A percentile compares a stretch with the other conserved stretches of the same genome.
Evolutionary conservation across 2,329 filamentous ascomycete genomes (phyloP).

Genomic region (Penicillium sp.): DNA sequence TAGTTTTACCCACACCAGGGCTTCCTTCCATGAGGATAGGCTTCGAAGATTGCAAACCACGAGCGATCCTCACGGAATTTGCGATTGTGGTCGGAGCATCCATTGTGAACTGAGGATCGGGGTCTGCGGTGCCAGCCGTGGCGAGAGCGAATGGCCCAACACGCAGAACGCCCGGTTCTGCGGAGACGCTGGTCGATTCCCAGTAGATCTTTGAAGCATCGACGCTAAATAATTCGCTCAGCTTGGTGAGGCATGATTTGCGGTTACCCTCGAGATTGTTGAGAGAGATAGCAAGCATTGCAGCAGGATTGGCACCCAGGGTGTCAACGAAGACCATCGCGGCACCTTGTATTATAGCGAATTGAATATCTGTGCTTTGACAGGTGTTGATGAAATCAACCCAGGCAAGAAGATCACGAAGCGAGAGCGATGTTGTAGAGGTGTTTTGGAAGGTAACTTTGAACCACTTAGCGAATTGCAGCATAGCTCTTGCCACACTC

Average conservation of each 20-base stretch:
- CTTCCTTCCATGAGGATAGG: slow-evolving; percentile 94
- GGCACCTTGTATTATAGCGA: slow-evolving; percentile 74
- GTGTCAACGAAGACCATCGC: slow-evolving; percentile 96
- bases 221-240: slow-evolving; percentile 64
- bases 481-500: slow-evolving; percentile 65
- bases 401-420: slow-evolving; percentile 91
- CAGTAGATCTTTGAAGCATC: slow-evolving; percentile 68
- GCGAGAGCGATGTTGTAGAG: slow-evolving; percentile 74
- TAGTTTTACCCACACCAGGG: slow-evolving; percentile 97
- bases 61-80: slow-evolving; percentile 87
- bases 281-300: slow-evolving; percentile 71
- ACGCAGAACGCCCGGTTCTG: slow-evolving; percentile 56
- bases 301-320: slow-evolving; percentile 90
- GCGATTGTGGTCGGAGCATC: slow-evolving; percentile 83
- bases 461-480: slow-evolving; percentile 92
- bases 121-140: slow-evolving; percentile 50
- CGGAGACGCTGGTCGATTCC: slow-evolving; percentile 58
- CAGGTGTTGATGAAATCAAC: slow-evolving; percentile 83
- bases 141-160: slow-evolving; percentile 74
- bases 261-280: slow-evolving; percentile 70
- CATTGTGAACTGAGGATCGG: slow-evolving; percentile 69
- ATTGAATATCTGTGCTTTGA: slow-evolving; percentile 48
- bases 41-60: slow-evolving; percentile 83
- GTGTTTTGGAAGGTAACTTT: slow-evolving; percentile 74
- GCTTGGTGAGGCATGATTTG: slow-evolving; percentile 67